These are phyloP conservation scores for Ganoderma sp. DNA, from an alignment of 1,284 basidiomycete genomes.

Conservation along the genomic window DNA sequence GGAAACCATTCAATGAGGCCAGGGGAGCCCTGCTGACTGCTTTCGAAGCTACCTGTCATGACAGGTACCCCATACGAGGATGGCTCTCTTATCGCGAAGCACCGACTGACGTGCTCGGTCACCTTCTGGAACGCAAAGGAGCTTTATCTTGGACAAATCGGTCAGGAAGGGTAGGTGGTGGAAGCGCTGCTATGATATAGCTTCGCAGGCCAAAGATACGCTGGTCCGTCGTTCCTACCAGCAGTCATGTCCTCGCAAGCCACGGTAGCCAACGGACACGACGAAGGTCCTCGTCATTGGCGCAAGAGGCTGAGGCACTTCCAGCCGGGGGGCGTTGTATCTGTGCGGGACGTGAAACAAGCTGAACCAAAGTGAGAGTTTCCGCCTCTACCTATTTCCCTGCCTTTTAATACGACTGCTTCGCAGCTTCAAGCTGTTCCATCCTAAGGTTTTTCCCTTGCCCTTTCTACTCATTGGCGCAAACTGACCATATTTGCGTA, in stretches of 20 bases:
- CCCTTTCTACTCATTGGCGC: neutral
- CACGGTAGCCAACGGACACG: neutral
- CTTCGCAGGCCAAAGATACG: neutral
- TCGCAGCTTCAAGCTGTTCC: conserved; percentile 31
- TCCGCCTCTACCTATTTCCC: neutral
- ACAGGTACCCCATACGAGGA: neutral
- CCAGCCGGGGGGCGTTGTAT: conserved; percentile 13
- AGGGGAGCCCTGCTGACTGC: no score
- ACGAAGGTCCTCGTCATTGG: conserved; percentile 2
- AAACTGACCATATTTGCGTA: conserved; percentile 1
- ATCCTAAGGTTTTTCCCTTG: conserved; percentile 27
- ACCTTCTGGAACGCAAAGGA: neutral
- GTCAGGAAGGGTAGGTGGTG: neutral
- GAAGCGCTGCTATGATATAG: neutral
- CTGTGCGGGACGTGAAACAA: conserved; percentile 35
- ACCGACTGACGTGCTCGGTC: neutral
- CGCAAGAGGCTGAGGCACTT: conserved; percentile 1
- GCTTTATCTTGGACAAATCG: neutral
- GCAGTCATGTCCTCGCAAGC: neutral
- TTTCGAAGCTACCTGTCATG: neutral
- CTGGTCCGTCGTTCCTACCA: no score
- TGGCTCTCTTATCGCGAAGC: neutral
- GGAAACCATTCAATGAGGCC: neutral
- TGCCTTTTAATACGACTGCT: neutral
- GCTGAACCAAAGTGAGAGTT: conserved; percentile 27